These are phyloP conservation scores for Populus deltoides DNA, from an alignment of 345 rosid species.

Conservation along the genomic window DNA sequence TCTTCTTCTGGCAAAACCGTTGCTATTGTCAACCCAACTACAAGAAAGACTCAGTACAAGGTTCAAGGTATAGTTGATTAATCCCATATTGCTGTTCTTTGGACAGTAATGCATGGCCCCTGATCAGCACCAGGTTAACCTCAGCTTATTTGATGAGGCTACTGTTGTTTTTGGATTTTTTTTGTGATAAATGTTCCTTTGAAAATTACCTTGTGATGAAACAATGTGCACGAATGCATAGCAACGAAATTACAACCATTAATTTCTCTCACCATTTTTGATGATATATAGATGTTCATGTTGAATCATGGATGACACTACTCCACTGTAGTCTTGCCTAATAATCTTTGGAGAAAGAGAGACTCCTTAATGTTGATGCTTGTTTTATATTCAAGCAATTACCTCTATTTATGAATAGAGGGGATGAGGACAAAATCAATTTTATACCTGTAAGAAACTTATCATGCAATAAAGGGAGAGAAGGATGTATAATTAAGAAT, in stretches of 20 bases:
- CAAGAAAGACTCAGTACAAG: conserved; percentile 80
- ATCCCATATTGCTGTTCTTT: not conserved
- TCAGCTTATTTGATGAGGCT: too few relatives aligned
- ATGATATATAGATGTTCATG: too few relatives aligned
- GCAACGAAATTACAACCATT: too few relatives aligned
- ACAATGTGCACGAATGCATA: not conserved
- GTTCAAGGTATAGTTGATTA: conserved; percentile 66
- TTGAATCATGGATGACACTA: not conserved
- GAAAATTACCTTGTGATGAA: not conserved
- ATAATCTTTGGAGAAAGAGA: not conserved
- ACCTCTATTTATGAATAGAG: not conserved
- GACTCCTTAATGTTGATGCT: not conserved
- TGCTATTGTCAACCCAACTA: conserved; percentile 75
- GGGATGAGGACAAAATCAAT: not conserved
- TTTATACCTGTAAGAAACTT: not conserved
- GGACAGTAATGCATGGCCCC: not conserved
- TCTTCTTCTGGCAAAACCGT: conserved; percentile 81
- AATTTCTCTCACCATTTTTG: too few relatives aligned
- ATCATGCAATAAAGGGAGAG: not conserved
- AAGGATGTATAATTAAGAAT: not conserved
- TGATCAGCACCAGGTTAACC: not conserved
- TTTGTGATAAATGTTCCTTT: not conserved
- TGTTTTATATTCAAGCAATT: not conserved
- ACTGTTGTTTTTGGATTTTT: not conserved
- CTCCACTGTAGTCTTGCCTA: not conserved